phyloP scores from a whole-genome alignment of 331 rosid species.

The Cydonia oblonga region DNA sequence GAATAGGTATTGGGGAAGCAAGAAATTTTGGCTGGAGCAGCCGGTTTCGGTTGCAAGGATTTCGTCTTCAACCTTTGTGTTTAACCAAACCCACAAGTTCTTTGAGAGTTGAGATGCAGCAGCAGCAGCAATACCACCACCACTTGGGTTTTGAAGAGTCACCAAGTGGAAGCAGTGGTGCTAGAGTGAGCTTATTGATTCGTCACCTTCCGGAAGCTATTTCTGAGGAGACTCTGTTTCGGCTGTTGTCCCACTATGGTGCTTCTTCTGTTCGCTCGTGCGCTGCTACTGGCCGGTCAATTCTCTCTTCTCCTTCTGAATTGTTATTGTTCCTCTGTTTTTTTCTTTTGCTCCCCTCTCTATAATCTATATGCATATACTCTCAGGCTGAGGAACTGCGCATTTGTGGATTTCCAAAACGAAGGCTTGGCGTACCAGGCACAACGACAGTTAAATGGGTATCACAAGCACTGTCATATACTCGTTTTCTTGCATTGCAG shows the following conservation, averaged over 20 bases:
- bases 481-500: no score
- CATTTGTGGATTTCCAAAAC: constrained; percentile 61
- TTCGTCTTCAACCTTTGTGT: not conserved
- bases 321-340: not conserved
- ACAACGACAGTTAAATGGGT: constrained; percentile 68
- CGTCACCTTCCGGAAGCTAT: constrained; percentile 74
- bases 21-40: not conserved
- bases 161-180: not conserved
- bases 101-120: constrained; percentile 2
- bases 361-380: not conserved
- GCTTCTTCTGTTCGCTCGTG: constrained; percentile 68
- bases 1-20: not conserved
- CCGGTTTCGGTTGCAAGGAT: not conserved
- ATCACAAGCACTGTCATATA: not conserved
- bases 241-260: constrained; percentile 56
- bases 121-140: not conserved
- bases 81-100: not conserved
- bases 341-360: not conserved
- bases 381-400: constrained; percentile 64
- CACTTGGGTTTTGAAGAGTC: constrained; percentile 23
- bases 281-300: constrained; percentile 34
- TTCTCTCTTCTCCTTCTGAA: not conserved
- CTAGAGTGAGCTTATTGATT: constrained; percentile 38
- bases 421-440: constrained; percentile 67
- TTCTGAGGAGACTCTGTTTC: constrained; percentile 56